Base-by-base conservation (phyloP, 768 basidiomycete species). In the Tulasnella sp. region DNA sequence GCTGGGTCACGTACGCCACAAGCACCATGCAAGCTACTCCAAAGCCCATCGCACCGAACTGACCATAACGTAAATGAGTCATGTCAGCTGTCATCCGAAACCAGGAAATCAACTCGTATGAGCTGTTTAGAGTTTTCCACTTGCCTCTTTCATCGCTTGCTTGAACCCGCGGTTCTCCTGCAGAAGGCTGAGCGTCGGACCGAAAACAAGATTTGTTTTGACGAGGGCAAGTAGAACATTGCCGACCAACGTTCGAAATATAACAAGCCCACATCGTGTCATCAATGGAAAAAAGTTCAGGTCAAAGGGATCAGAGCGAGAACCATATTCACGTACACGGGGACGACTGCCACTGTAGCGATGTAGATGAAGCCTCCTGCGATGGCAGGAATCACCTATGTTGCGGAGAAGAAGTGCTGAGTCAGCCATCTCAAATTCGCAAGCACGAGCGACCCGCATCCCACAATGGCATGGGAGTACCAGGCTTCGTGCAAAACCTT, bases 301-400 rank as follows among this genome's bases (percentile, higher is more conserved):
- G 36, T 71, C 73, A 56, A 77, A 38, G 75, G 44, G 52, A 34
- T 74, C 42, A 38, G 8, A 34, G 71, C 39, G 71, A 27, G 62
- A 36, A 56, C 42, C 71, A 71, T 58, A 77, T 80, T 68, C 81
- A 88, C 93, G 83, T 88, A 95, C 94, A 93, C 94, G 82, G 95
- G 95, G 80, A 96, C 87, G 80, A 96, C 95, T 73, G 95, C 94
- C 79, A 97, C 96, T 40, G 94, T 94, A 38, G 95, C 96, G 83
- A 97, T 96, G 86, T 96, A 97, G 83, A 97, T 87, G 87, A 97
- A 98, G 24, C 95, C 95, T 81, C 94, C 94, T 44, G 94, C 94
- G 71, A 95, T 94, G 84, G 94, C 94, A 21, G 94, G 94, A 81
- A 95, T 94, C 71, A 95, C 93, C 94, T 95, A 82, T 82, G 80